Conservation (phyloP, 108 stramenopile species). For the Cyclotella atomus region DNA sequence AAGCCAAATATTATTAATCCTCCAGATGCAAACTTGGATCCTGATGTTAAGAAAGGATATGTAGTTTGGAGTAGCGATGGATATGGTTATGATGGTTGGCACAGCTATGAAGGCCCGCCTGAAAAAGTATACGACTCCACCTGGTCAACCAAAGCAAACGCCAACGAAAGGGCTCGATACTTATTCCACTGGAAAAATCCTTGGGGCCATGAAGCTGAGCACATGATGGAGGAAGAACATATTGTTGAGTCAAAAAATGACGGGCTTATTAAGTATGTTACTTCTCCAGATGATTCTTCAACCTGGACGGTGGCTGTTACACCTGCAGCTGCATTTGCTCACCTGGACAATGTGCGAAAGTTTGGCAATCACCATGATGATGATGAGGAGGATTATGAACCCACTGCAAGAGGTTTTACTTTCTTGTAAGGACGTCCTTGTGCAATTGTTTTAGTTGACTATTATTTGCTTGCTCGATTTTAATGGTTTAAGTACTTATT, state of each 20-base stretch:
- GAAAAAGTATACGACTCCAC: conserved; percentile 29
- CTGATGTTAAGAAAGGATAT: conserved; percentile 9
- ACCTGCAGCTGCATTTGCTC: conserved; percentile 13
- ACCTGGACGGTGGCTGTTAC: conserved; percentile 20
- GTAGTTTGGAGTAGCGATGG: conserved; percentile 34
- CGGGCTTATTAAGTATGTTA: background rate
- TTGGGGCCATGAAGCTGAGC: conserved; percentile 15
- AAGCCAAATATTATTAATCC: conserved; percentile 14
- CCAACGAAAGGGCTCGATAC: conserved; percentile 31
- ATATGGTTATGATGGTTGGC: conserved; percentile 38
- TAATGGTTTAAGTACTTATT: no score
- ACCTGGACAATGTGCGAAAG: conserved; percentile 13
- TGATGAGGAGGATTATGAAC: background rate
- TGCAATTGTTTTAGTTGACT: no score
- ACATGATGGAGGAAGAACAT: conserved; percentile 10
- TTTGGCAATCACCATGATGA: conserved; percentile 3
- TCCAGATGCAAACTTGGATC: conserved; percentile 6
- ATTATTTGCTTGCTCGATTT: no score
- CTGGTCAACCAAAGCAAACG: conserved; percentile 24
- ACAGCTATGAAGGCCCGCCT: conserved; percentile 24
- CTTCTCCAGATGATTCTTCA: conserved; percentile 14
- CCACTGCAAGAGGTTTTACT: background rate
- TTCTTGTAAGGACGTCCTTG: background rate
- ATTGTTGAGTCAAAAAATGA: conserved; percentile 9
- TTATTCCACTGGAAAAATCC: conserved; percentile 35